Conservation (phyloP, 345 rosid genomes). For the Sisymbrium irio region DNA sequence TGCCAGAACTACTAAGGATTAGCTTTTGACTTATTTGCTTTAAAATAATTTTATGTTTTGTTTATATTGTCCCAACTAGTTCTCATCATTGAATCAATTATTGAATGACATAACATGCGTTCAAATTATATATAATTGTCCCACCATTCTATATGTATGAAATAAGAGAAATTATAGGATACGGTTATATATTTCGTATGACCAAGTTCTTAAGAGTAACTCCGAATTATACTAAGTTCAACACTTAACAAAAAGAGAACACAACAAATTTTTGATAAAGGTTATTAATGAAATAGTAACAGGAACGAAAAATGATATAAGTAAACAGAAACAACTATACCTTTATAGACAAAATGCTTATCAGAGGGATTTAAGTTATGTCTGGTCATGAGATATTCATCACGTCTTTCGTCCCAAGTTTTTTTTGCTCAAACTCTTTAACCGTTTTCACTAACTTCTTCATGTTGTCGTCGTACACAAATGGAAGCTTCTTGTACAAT, state of each 20-base stretch:
- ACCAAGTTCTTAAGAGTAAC: not conserved
- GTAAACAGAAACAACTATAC: conserved; percentile 31
- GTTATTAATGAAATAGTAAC: conserved; percentile 35
- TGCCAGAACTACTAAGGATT: not conserved
- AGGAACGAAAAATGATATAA: conserved; percentile 16
- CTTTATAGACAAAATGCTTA: conserved; percentile 35
- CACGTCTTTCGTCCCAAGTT: conserved; percentile 26
- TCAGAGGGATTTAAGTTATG: not conserved
- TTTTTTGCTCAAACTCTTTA: conserved; percentile 59
- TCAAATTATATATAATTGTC: too few species aligned
- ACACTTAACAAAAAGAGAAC: not conserved
- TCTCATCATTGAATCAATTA: not conserved
- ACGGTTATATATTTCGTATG: not conserved
- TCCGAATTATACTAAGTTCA: not conserved
- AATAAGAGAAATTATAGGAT: too few species aligned
- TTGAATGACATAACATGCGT: not conserved
- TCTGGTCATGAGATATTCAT: conserved; percentile 29
- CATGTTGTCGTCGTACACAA: conserved; percentile 67
- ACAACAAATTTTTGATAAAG: conserved; percentile 8
- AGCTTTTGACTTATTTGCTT: not conserved
- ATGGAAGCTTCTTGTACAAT: conserved; percentile 57
- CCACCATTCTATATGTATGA: not conserved
- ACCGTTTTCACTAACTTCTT: conserved; percentile 54
- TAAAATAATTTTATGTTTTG: not conserved
- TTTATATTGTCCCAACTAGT: not conserved